A percentile compares a stretch with the other conserved stretches of the same genome.
Conservation (phyloP, 257 asterid genomes). For the Eucommia ulmoides region DNA sequence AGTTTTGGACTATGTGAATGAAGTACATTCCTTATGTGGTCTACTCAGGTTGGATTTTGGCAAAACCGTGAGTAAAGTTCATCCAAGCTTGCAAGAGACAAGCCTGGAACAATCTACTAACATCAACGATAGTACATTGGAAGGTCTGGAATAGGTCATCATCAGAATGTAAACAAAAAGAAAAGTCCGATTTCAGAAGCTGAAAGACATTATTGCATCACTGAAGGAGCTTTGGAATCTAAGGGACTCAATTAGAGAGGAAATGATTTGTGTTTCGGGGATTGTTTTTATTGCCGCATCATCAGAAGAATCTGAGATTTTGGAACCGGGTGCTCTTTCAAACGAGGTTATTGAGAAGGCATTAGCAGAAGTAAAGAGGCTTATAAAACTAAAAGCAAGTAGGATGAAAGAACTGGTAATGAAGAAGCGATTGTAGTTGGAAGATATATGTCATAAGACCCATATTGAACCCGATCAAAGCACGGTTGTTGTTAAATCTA, state of each 20-base stretch:
- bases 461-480: neutral
- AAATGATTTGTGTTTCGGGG: slow-evolving; percentile 46
- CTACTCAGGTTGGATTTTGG: slow-evolving; percentile 72
- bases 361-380: neutral
- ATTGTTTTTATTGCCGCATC: too few relatives aligned
- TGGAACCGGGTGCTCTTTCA: slow-evolving; percentile 62
- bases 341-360: slow-evolving; percentile 38
- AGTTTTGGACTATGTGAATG: slow-evolving; percentile 68
- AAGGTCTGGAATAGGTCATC: slow-evolving; percentile 69
- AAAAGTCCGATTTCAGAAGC: slow-evolving; percentile 70
- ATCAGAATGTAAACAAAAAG: slow-evolving; percentile 57
- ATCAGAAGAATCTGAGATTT: slow-evolving; percentile 49
- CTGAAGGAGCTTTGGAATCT: slow-evolving; percentile 80
- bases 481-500: neutral
- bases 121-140: slow-evolving; percentile 62
- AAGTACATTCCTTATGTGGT: slow-evolving; percentile 72
- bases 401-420: neutral
- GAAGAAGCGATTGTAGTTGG: neutral
- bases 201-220: slow-evolving; percentile 60
- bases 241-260: slow-evolving; percentile 66
- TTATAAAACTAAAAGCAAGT: neutral
- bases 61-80: slow-evolving; percentile 62
- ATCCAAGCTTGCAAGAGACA: slow-evolving; percentile 73
- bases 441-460: neutral
- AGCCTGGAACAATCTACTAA: slow-evolving; percentile 54